Conservation (phyloP, 257 asterid genomes). For the Coffea eugenioides region DNA sequence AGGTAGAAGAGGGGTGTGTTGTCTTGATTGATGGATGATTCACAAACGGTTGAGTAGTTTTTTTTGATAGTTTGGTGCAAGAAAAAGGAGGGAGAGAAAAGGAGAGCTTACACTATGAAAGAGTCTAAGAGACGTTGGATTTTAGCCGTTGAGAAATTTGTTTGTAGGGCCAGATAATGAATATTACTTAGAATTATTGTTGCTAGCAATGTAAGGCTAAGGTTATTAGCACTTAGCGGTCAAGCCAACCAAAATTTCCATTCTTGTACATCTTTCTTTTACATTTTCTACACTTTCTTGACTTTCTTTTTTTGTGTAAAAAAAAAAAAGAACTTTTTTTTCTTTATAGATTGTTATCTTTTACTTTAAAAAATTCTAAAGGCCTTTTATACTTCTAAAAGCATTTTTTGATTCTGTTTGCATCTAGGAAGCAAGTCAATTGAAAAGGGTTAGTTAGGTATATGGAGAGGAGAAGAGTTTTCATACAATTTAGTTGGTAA, state of each 20-base stretch:
- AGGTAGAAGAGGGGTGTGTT: not conserved
- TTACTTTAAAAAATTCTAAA: too few relatives aligned
- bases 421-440: too few relatives aligned
- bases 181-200: not conserved
- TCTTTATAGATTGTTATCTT: too few relatives aligned
- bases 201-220: not conserved
- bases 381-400: too few relatives aligned
- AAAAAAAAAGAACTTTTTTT: too few relatives aligned
- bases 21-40: too few relatives aligned
- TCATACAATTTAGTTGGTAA: too few relatives aligned
- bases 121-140: conserved; percentile 21
- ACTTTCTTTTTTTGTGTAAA: not conserved
- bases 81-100: conserved; percentile 2
- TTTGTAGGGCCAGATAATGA: conserved; percentile 6
- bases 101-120: not conserved
- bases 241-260: conserved; percentile 2
- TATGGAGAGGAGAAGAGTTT: too few relatives aligned
- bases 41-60: conserved; percentile 8
- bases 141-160: conserved; percentile 8
- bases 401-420: too few relatives aligned
- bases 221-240: conserved; percentile 12
- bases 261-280: not conserved
- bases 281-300: not conserved
- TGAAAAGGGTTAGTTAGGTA: too few relatives aligned
- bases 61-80: conserved; percentile 9